Evolutionary conservation across 1,284 basidiomycete species (phyloP), one percentile per base, ranked within the genome.

Genomic region (Pterulicium gracile): DNA sequence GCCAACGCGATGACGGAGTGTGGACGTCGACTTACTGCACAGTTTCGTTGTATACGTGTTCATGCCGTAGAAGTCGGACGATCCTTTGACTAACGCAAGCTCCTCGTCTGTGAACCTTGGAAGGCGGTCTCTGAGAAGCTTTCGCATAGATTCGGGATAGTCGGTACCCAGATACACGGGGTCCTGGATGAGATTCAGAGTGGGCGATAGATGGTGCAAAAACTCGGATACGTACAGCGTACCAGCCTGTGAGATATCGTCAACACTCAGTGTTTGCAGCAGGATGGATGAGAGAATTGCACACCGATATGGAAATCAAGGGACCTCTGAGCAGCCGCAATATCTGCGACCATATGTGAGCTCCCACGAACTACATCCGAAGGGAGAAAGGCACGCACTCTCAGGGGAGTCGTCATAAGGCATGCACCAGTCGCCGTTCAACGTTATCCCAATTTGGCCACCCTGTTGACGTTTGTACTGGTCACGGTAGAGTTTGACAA

Each of bases 11-110:
- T 23, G n/a, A 42, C n/a, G n/a, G n/a, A 46, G 43, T 18, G 12
- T 44, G 45, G 20, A 45, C 47, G 5, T n/a, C n/a, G n/a, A 70
- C 72, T 56, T 52, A 79, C 77, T 72, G 63, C 77, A 73, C 15
- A 82, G 68, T 58, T 84, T 81, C 40, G 75, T 82, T 1, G 82
- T 81, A 62, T 87, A 87, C 10, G 79, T 81, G 62, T 84, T 81
- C 67, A 79, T 72, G 23, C 77, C 80, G 55, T 81, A 78, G 61
- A 84, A 84, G 55, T 84, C 83, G 2, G 78, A 79, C 3, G 77
- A 80, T 34, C 77, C 82, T 50, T 77, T 75, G 47, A 88, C 76
- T 39, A 87, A 61, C 19, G 61, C 60, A 36, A 72, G 53, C 56
- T 88, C 82, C 47, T 79, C 79, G 3, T 65, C 54, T 1, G 81